Percentiles rank a stretch among this genome's conserved stretches.
Evolutionary conservation across 1,139 yeast species (phyloP).

Genomic region (Yamadazyma trypodendri): DNA sequence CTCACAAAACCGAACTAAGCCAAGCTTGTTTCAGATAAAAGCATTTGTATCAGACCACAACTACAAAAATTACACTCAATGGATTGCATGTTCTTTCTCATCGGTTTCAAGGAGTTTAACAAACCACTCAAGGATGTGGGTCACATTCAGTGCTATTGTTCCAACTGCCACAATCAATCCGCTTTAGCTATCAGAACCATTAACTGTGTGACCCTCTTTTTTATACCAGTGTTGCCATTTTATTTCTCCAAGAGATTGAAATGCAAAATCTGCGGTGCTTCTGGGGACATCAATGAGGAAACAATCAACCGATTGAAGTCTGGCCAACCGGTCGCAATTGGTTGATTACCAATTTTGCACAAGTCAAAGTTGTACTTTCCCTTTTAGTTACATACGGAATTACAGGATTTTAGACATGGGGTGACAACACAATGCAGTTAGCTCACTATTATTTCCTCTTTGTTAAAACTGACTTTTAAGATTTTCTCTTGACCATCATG

Average conservation of each 20-base stretch:
- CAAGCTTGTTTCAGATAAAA: neutral
- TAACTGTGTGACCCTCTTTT: constrained; percentile 44
- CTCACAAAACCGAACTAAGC: neutral
- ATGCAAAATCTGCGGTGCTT: constrained; percentile 45
- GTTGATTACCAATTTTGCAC: too few species aligned
- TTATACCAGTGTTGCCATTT: constrained; percentile 46
- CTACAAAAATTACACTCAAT: constrained; percentile 10
- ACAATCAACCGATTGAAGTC: constrained; percentile 31
- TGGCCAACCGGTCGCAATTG: constrained; percentile 47
- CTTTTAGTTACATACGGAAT: too few species aligned
- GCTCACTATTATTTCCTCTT: too few species aligned
- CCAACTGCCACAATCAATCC: constrained; percentile 46
- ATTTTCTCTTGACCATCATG: too few species aligned
- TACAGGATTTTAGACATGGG: too few species aligned
- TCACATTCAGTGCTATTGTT: constrained; percentile 31
- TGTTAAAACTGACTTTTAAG: too few species aligned
- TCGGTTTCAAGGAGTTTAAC: constrained; percentile 33
- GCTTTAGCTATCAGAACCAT: constrained; percentile 43
- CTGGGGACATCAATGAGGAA: constrained; percentile 34
- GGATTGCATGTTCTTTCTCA: constrained; percentile 32
- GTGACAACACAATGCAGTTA: too few species aligned
- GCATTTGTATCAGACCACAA: neutral
- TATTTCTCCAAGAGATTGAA: constrained; percentile 37
- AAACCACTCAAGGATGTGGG: constrained; percentile 30
- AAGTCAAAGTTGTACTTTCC: neutral